Percentiles rank a stretch among this genome's conserved stretches.
These are phyloP conservation scores for Favolaschia claudopus DNA, from an alignment of 768 basidiomycete species.

Conservation along the genomic window DNA sequence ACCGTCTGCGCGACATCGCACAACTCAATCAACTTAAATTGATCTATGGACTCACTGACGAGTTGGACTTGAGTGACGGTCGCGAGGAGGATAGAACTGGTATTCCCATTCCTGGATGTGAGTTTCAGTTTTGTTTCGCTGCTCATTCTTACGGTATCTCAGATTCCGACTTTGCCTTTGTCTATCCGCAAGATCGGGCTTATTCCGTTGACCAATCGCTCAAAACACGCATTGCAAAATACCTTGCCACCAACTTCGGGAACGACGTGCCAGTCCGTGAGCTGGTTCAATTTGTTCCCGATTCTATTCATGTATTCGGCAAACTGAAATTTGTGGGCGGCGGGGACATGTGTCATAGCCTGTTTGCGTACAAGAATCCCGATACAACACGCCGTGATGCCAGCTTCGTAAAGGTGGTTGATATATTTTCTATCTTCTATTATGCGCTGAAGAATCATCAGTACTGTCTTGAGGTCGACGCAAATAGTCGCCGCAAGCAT, in stretches of 20 bases:
- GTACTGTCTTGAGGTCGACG: not conserved
- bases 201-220: not conserved
- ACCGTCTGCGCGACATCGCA: constrained; percentile 18
- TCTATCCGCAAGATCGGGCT: not conserved
- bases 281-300: not conserved
- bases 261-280: not conserved
- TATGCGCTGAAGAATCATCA: not conserved
- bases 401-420: not conserved
- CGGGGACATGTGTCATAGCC: not conserved
- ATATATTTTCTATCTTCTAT: not conserved
- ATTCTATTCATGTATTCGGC: not conserved
- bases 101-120: not conserved
- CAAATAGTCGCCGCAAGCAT: not conserved
- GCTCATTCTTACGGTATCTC: not conserved
- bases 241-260: not conserved
- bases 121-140: not conserved
- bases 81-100: too few relatives aligned
- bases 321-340: not conserved
- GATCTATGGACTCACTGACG: constrained; percentile 16
- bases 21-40: constrained; percentile 29
- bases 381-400: not conserved
- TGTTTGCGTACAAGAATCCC: not conserved
- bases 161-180: not conserved
- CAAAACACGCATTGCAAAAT: not conserved
- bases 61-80: too few relatives aligned